Evolutionary conservation across 73 alveolate genomes (phyloP).

Genomic region (Tetrahymena borealis): DNA sequence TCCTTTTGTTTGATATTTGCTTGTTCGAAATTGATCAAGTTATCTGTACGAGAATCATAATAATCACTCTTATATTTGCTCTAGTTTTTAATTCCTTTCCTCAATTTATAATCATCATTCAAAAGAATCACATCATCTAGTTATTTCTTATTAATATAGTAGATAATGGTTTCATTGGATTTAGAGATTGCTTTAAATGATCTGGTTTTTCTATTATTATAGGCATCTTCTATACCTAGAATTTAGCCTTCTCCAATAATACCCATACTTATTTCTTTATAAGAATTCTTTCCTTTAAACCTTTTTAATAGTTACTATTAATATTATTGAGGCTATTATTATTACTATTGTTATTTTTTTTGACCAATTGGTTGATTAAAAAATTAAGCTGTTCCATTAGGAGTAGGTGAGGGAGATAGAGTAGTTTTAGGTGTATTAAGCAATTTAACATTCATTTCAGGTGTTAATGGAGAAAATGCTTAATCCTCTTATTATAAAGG

Average conservation of each 20-base stretch:
- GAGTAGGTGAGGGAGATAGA: neutral
- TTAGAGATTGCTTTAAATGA: neutral
- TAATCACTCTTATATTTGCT: neutral
- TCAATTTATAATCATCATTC: neutral
- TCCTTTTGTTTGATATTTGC: neutral
- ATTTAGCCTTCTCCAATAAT: neutral
- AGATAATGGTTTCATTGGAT: neutral
- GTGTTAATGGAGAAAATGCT: neutral
- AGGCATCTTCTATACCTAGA: neutral
- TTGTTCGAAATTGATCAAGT: neutral
- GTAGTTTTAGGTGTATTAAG: no score
- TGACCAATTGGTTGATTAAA: neutral
- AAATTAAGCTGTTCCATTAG: neutral
- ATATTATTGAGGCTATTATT: neutral
- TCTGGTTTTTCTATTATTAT: neutral
- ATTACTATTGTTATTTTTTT: no score
- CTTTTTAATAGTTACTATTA: neutral
- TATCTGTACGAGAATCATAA: neutral
- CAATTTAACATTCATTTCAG: no score
- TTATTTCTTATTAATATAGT: neutral
- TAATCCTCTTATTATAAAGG: neutral
- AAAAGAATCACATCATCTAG: neutral
- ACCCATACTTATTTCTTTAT: neutral
- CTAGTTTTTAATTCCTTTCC: neutral
- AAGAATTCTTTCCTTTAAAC: neutral